A percentile compares a stretch with the other conserved stretches of the same genome.
These are phyloP conservation scores for Ramaria sp. DNA, from an alignment of 768 basidiomycete species.

Conservation along the genomic window DNA sequence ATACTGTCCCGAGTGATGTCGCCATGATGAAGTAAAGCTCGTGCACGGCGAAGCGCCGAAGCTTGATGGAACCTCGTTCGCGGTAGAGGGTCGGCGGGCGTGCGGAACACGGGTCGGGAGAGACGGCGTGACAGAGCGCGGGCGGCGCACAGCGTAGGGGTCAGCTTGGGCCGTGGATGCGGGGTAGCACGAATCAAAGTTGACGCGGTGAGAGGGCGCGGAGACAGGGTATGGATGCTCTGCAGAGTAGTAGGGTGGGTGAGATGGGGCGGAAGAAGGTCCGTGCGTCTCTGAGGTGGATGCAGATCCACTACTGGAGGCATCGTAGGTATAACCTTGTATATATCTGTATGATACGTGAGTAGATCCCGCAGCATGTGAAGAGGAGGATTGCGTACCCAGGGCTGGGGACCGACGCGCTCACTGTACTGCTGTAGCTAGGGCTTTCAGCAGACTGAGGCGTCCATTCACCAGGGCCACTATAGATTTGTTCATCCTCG, in stretches of 20 bases:
- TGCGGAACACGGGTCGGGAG: not conserved
- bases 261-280: not conserved
- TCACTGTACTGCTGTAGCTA: not conserved
- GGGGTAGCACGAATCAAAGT: not conserved
- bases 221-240: not conserved
- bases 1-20: not conserved
- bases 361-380: not conserved
- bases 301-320: not conserved
- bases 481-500: not conserved
- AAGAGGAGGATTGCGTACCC: not conserved
- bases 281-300: not conserved
- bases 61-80: not conserved
- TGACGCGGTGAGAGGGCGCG: not conserved
- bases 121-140: conserved; percentile 2
- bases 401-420: not conserved
- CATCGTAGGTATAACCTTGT: not conserved
- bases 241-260: not conserved
- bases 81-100: not conserved
- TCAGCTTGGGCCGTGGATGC: not conserved
- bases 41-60: not conserved
- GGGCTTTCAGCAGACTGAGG: not conserved
- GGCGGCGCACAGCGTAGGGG: not conserved
- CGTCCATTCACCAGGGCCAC: not conserved
- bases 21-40: not conserved
- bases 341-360: not conserved